Base-by-base conservation (phyloP, 129 eudicot genomes). In the Lactuca saligna region DNA sequence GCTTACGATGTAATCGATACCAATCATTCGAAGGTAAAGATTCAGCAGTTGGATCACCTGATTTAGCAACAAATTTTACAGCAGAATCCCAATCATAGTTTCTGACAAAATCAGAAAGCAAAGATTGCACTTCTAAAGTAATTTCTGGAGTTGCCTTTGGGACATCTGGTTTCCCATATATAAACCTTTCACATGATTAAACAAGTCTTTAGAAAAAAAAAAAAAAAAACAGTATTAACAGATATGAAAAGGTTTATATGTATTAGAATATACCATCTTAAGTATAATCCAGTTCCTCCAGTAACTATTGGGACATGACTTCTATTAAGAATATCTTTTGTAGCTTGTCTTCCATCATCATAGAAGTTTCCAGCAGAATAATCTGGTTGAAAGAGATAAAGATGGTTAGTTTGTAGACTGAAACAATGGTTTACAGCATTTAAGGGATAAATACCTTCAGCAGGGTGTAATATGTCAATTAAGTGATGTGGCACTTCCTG, bases 161-260 rank as follows among this genome's bases (percentile, higher is more conserved):
- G 67, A 93, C 97, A 89, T 89, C 92, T 72, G 98, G 98, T 83
- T 89, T 93, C 72, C 98, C 98, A 75, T 93, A 93, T 63, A 87
- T 80, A 61, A 82, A 93, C 98, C 98, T 93, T 64, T 51, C 6
- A 72, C 16, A 68, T n/a, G 39, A 68, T 39, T 50, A 60, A 83
- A 56, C 1, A 58, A 50, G 15, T 15, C 39, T 3, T 48, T 13
- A 35, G 56, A 33, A 60, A 16, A 64, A 48, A 37, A 48, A 35
- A 29, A 33, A 60, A 16, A 64, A n/a, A 48, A 37, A 48, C 25
- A 29, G 63, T 14, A 7, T 31, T 41, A 38, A 46, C 9, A 50
- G 5, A 65, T 20, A 20, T 38, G 10, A 46, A 48, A 29, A 66
- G 25, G 69, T 59, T 14, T 32, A 57, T 38, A 35, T n/a, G 11